Evolutionary conservation across 768 basidiomycete species (phyloP), one percentile per base, ranked within the genome.

Genomic region (Porphyrellus cyaneotinctus): DNA sequence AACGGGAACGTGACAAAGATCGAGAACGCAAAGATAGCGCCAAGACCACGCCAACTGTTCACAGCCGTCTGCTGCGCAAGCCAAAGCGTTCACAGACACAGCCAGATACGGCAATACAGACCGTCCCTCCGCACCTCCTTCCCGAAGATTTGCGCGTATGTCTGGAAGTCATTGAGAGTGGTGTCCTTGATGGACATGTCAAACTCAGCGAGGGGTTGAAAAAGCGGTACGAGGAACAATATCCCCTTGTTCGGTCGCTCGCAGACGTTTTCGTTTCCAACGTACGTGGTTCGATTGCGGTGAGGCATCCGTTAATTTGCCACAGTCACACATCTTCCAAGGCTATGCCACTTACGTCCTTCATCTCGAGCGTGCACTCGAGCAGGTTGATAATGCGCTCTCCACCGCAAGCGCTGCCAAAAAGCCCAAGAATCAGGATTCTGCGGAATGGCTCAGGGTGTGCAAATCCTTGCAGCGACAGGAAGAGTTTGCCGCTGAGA

Each of bases 261-360:
- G 94, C 95, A 49, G 95, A 97, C 62, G 91, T 97, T n/a, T 97
- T 97, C 70, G 89, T 94, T 22, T 82, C 86, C 11, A 92, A 91
- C 72, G 94, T 95, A 67, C 71, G 88, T 78, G 44, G n/a, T 52
- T 47, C 22, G 4, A 47, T 56, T 23, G 43, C 14, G 20, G 7
- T 38, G 42, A 55, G 31, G 52, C 53, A 55, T 28, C 55, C 47
- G 28, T 63, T 66, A 17, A 64, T 64, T 48, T 53, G 59, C 33
- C 49, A 9, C 67, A 95, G 94, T 90, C 92, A 17, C 88, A 92
- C 67, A 91, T 99, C 50, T 84, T 99, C 55, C 83, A 88, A 56
- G 93, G 93, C 54, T 99, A 99, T 73, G 88, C 91, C 0, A 88
- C 85, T 28, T 98, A 95, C 65, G 91, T 98, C 20, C 74, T 97